Evolutionary conservation across 2,329 filamentous ascomycete species (phyloP), one percentile per base, ranked within the genome.

Genomic region (Fusarium concolor): DNA sequence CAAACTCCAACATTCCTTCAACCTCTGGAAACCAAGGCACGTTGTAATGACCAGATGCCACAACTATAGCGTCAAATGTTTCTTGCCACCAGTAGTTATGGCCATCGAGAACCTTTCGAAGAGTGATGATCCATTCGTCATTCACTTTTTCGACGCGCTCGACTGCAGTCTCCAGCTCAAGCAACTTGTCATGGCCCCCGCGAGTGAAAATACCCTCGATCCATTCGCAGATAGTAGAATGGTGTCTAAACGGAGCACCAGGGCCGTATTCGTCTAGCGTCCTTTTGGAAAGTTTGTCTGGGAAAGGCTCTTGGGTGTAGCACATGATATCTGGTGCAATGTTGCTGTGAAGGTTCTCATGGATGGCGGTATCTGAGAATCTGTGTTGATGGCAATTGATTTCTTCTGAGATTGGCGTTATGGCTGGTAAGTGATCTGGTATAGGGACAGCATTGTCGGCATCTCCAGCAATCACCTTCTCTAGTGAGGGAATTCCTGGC

Each of bases 321-420:
- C 56, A 62, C 65, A 68, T 68, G 2, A 69, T 52, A 2, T 55
- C 35, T 4, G 61, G 65, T 2, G 56, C 42, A 12, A 69, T 69
- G 7, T 68, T 67, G 35, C 65, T 65, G 3, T 65, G 60, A 2
- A 65, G 17, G 10, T 65, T 64, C 24, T 59, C 52, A 18, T 59
- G 53, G 9, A 59, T 46, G 2, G 61, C 20, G 2, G 52, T 64
- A 10, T 64, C 59, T 10, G 61, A 72, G 43, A 72, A 72, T 17
- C 67, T 53, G 5, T 66, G 11, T 29, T 73, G 70, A 8, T 72
- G 56, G 5, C 57, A 47, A 11, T 73, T 72, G n/a, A 71, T 47
- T 17, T 15, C 33, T 15, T 70, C 59, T 1, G 63, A 59, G 12
- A 73, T 15, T 18, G 65, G 42, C 1, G 70, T 70, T 1, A 71